Percentiles rank a stretch among this genome's conserved stretches.
phyloP scores from a whole-genome alignment of 2,329 filamentous ascomycete species.

The Colletotrichum godetiae region DNA sequence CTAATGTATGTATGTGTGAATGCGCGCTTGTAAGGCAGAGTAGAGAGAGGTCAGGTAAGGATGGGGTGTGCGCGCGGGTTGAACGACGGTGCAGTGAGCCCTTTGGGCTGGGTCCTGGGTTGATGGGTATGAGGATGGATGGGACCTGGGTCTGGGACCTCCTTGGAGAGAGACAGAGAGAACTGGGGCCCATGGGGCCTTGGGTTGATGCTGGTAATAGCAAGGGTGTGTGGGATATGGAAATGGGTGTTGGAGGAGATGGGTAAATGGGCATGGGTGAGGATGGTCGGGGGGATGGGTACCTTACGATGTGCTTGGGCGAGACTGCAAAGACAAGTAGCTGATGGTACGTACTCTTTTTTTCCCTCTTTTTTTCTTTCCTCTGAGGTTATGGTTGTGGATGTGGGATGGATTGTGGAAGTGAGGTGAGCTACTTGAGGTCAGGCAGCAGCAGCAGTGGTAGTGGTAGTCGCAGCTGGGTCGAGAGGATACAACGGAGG shows the following conservation, averaged over 20 bases:
- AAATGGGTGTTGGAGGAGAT: slow-evolving; percentile 28
- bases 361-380: background rate
- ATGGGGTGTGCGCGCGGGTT: slow-evolving; percentile 25
- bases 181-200: slow-evolving; percentile 5
- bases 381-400: background rate
- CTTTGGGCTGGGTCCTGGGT: slow-evolving; percentile 27
- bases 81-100: slow-evolving; percentile 8
- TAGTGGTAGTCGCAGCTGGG: background rate
- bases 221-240: slow-evolving; percentile 21
- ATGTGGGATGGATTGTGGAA: background rate
- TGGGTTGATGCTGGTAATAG: slow-evolving; percentile 9
- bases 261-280: slow-evolving; percentile 10
- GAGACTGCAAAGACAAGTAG: slow-evolving; percentile 17
- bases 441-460: background rate
- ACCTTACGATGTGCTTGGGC: slow-evolving; percentile 18
- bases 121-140: slow-evolving; percentile 9
- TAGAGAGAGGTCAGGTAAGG: slow-evolving; percentile 17
- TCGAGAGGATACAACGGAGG: background rate
- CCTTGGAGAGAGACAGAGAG: slow-evolving; percentile 16
- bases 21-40: slow-evolving; percentile 17
- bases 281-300: slow-evolving; percentile 19
- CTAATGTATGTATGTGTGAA: slow-evolving; percentile 33
- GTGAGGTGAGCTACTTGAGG: background rate
- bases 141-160: slow-evolving; percentile 26
- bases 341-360: slow-evolving; percentile 24